These are phyloP conservation scores for Aurinia saxatilis DNA, from an alignment of 345 rosid species.

Conservation along the genomic window DNA sequence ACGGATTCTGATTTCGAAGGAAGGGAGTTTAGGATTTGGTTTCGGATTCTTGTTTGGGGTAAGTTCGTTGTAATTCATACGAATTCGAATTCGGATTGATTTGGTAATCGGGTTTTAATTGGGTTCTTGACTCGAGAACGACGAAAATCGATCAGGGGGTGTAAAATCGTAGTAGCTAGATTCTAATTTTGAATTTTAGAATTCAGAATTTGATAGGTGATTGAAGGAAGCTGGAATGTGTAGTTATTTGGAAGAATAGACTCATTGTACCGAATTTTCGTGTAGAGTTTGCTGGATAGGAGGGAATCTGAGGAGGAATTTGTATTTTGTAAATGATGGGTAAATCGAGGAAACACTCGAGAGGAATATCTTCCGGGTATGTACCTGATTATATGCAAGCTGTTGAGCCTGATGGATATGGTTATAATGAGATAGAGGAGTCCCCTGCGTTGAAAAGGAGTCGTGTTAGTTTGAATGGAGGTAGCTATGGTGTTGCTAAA, in stretches of 20 bases:
- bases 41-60: background rate
- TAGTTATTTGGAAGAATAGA: conserved; percentile 35
- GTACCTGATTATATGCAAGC: conserved; percentile 51
- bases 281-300: conserved; percentile 52
- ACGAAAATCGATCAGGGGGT: background rate
- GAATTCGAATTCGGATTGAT: background rate
- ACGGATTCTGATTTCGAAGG: background rate
- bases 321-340: conserved; percentile 43
- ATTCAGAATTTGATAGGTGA: conserved; percentile 4
- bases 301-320: conserved; percentile 30
- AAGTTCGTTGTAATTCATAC: background rate
- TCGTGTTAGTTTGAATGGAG: conserved; percentile 46
- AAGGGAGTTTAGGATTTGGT: background rate
- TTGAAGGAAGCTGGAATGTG: conserved; percentile 22
- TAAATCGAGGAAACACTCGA: conserved; percentile 58
- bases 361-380: conserved; percentile 59
- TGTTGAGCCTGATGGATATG: conserved; percentile 66
- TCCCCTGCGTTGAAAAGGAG: conserved; percentile 49
- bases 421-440: conserved; percentile 49
- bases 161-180: background rate
- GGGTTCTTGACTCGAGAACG: background rate
- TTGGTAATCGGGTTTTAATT: conserved; percentile 6
- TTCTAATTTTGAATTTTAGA: background rate
- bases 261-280: conserved; percentile 61
- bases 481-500: conserved; percentile 37